Evolutionary conservation across 208 protist genomes (phyloP).

Genomic region (Crithidia fasciculata): DNA sequence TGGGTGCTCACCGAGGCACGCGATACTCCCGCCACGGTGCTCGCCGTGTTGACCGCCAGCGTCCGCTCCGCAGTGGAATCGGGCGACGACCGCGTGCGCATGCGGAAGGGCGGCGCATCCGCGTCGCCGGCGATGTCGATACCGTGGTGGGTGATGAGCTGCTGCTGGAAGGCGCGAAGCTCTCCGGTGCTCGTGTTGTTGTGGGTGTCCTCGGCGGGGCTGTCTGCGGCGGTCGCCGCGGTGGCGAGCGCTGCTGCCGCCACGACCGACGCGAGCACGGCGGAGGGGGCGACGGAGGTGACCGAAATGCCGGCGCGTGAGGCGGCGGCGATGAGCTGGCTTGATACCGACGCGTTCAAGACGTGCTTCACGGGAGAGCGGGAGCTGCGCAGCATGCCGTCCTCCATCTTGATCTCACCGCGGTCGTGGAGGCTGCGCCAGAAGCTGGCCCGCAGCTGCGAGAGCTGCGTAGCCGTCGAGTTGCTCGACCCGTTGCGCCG

Average conservation of each 20-base stretch:
- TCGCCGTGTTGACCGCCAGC: no score
- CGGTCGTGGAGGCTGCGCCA: slow-evolving; percentile 28
- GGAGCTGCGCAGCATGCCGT: slow-evolving; percentile 10
- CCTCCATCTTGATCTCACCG: neutral
- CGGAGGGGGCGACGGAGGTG: neutral
- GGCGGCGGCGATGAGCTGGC: neutral
- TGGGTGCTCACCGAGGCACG: no score
- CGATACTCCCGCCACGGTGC: no score
- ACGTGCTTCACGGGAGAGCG: neutral
- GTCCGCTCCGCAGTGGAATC: neutral
- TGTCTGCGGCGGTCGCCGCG: neutral
- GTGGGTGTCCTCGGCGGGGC: neutral
- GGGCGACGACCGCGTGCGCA: neutral
- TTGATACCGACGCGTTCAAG: neutral
- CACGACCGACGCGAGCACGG: no score
- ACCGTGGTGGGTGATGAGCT: slow-evolving; percentile 4
- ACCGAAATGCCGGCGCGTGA: slow-evolving; percentile 3
- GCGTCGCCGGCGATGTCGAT: slow-evolving; percentile 6
- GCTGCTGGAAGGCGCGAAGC: slow-evolving; percentile 5
- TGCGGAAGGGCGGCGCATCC: slow-evolving; percentile 13
- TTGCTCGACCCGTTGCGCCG: slow-evolving; percentile 18
- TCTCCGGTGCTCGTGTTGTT: neutral
- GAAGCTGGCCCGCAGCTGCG: slow-evolving; percentile 26
- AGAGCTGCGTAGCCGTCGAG: slow-evolving; percentile 28
- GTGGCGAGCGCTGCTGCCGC: no score